Conservation (phyloP, 2,329 filamentous ascomycete genomes). For the Xylaria digitata region DNA sequence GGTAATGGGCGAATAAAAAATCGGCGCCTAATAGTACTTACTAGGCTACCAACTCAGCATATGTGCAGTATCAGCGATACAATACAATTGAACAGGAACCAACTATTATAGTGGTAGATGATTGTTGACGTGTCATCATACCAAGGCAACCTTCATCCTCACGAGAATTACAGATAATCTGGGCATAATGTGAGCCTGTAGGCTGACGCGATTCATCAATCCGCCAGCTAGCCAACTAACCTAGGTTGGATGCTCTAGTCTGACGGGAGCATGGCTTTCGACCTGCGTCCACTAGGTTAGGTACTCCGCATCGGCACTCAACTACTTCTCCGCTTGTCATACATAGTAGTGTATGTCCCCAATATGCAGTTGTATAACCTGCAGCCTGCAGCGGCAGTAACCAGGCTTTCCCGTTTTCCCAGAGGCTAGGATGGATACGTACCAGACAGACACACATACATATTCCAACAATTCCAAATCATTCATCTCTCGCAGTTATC, state of each 20-base stretch:
- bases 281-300: background rate
- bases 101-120: no score
- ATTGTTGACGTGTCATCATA: background rate
- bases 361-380: constrained; percentile 1
- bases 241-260: no score
- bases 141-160: background rate
- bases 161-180: constrained; percentile 6
- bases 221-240: background rate
- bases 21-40: no score
- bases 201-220: background rate
- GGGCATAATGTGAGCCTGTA: background rate
- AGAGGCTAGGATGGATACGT: background rate
- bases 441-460: background rate
- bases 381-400: constrained; percentile 2
- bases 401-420: background rate
- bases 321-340: constrained; percentile 2
- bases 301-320: constrained; percentile 1
- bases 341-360: background rate
- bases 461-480: constrained; percentile 29
- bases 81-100: no score
- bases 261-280: background rate
- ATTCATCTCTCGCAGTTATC: background rate
- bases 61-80: no score
- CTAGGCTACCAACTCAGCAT: no score
- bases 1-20: no score